Conservation (phyloP, 768 basidiomycete species). For the Tulasnella sp. region DNA sequence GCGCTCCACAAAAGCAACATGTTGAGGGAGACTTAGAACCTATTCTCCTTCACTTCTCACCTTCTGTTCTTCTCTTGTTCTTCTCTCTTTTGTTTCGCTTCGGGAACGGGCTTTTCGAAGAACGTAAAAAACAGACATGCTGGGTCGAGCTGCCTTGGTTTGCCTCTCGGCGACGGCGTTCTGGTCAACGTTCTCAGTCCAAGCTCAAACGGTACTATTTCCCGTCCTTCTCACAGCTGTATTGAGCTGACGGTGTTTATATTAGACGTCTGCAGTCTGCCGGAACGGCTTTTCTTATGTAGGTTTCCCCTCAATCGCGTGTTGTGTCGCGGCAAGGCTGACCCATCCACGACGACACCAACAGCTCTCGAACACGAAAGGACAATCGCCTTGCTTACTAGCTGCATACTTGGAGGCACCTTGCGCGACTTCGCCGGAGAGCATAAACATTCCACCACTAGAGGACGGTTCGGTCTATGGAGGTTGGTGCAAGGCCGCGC, state of each 20-base stretch:
- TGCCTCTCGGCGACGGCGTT: not conserved
- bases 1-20: not conserved
- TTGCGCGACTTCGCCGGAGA: not conserved
- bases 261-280: not conserved
- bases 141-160: not conserved
- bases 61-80: not conserved
- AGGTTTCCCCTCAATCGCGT: not conserved
- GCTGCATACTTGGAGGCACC: not conserved
- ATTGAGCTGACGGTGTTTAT: not conserved
- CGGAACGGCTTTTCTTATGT: not conserved
- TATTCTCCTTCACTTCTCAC: not conserved
- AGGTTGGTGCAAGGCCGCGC: not conserved
- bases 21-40: not conserved
- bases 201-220: constrained; percentile 2
- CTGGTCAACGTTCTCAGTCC: not conserved
- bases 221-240: not conserved
- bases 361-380: not conserved
- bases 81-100: not conserved
- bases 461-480: not conserved
- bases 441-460: not conserved
- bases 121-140: not conserved
- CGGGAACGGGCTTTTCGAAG: not conserved
- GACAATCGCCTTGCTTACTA: constrained; percentile 6
- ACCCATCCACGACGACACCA: not conserved
- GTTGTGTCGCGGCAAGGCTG: not conserved